Percentiles rank a stretch among this genome's conserved stretches.
These are phyloP conservation scores for Bacterosira constricta DNA, from an alignment of 108 stramenopile genomes.

Conservation along the genomic window DNA sequence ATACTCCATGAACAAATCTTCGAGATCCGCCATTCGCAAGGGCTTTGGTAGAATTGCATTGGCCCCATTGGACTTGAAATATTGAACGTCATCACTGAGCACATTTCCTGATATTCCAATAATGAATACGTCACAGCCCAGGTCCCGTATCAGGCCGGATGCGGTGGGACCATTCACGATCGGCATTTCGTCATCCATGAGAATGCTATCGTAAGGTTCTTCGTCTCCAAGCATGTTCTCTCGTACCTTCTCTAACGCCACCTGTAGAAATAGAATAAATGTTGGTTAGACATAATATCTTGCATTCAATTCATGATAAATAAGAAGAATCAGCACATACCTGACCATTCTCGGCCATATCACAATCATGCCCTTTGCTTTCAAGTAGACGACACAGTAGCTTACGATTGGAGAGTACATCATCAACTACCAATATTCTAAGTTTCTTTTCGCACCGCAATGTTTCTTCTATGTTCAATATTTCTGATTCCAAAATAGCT, in stretches of 20 bases:
- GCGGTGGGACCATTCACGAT: constrained; percentile 49
- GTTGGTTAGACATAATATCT: too few relatives aligned
- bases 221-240: neutral
- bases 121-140: constrained; percentile 43
- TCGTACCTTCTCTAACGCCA: too few relatives aligned
- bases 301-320: too few relatives aligned
- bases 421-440: constrained; percentile 20
- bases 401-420: constrained; percentile 45
- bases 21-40: too few relatives aligned
- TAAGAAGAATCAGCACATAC: constrained; percentile 36
- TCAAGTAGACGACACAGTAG: constrained; percentile 41
- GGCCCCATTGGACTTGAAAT: constrained; percentile 47
- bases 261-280: too few relatives aligned
- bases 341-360: constrained; percentile 45
- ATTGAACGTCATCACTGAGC: constrained; percentile 40
- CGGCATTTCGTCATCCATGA: constrained; percentile 57
- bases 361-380: constrained; percentile 36
- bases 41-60: constrained; percentile 47
- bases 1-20: too few relatives aligned
- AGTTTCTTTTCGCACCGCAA: constrained; percentile 6
- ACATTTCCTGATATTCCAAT: constrained; percentile 54
- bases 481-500: neutral
- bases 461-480: neutral
- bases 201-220: constrained; percentile 31
- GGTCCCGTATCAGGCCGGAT: constrained; percentile 30